Evolutionary conservation across 2,329 filamentous ascomycete genomes (phyloP).

Genomic region (Aspergillus japonicus): DNA sequence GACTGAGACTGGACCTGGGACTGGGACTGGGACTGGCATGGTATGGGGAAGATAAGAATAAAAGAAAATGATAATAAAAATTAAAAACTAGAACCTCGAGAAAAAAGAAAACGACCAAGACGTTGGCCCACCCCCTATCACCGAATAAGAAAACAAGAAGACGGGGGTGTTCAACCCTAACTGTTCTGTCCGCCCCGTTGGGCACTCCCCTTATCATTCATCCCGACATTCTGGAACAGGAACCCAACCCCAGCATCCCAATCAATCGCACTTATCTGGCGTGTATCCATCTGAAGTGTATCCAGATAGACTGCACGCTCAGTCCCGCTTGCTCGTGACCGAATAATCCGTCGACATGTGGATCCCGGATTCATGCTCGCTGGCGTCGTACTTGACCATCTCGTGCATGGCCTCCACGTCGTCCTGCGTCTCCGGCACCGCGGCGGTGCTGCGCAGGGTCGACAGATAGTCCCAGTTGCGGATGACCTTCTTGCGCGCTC

Average conservation of each 20-base stretch:
- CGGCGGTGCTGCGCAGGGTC: background rate
- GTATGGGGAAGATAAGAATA: background rate
- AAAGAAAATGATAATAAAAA: background rate
- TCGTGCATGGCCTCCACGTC: constrained; percentile 1
- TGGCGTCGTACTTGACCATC: background rate
- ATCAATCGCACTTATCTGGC: background rate
- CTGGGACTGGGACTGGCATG: no score
- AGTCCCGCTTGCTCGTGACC: background rate
- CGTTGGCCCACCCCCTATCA: no score
- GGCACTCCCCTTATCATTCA: no score
- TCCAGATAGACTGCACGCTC: background rate
- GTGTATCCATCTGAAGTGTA: background rate
- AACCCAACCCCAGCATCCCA: background rate
- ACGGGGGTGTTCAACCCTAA: no score
- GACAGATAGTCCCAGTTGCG: constrained; percentile 14
- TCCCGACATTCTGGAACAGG: no score
- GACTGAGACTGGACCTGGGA: no score
- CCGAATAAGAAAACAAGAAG: no score
- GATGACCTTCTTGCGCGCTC: constrained; percentile 5
- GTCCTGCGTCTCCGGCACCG: background rate
- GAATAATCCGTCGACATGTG: constrained; percentile 1
- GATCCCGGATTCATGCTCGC: background rate
- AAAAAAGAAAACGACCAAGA: background rate
- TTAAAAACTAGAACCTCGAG: background rate
- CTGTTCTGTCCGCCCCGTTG: no score